Evolutionary conservation across 441 rosid species (phyloP), one percentile per base, ranked within the genome.

Genomic region (Mallotus japonicus): DNA sequence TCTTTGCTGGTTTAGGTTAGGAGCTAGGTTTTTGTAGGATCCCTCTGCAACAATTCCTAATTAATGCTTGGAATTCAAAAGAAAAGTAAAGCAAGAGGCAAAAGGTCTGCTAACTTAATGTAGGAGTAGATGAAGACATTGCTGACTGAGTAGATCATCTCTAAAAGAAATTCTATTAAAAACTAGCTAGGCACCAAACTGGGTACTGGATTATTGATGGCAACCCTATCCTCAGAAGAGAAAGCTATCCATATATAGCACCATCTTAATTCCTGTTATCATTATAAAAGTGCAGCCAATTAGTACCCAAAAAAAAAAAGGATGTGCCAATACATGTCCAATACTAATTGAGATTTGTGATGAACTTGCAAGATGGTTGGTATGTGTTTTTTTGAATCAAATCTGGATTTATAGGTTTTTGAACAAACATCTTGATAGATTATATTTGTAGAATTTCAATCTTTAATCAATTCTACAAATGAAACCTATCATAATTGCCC

Each of bases 91-190:
- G 37, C 37, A 11, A n/a, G 63, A 42, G 63, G 50, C 72, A 69
- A 69, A 69, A 69, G 63, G 53, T n/a, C 19, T 3, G 40, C 60
- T 34, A 56, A 42, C 72, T 56, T 19, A 69, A 69, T 40, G 9
- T 15, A 46, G 64, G 10, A 57, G 22, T 69, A 20, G 42, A 58
- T 9, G 8, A 20, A 58, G 54, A 57, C 40, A 22, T 58, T 69
- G 37, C 50, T 19, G 62, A 13, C 53, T 56, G 42, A 40, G 6
- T 56, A 5, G 53, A 22, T 65, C 19, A 44, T 19, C 32, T n/a
- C 9, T 28, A 24, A 13, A 24, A 40, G 19, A 69, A 57, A 57
- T 58, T 49, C 55, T 17, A 44, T 17, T 42, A 12, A 57, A 11
- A 34, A 37, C 40, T 37, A 37, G 40, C 40, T 40, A 16, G 32